Evolutionary conservation across 1,139 yeast species (phyloP).

Genomic region (Starmera stellimalicola): DNA sequence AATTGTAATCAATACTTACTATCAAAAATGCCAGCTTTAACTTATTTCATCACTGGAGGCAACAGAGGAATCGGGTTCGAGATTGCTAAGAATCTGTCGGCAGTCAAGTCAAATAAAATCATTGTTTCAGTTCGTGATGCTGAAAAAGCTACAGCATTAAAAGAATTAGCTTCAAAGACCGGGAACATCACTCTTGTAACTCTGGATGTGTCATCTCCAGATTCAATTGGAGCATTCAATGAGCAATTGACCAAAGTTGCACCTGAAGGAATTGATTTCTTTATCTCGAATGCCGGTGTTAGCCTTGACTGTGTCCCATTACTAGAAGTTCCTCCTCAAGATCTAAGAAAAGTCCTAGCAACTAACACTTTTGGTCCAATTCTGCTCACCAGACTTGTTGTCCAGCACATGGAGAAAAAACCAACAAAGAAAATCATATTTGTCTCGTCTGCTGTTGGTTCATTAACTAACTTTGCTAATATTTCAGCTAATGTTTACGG

Average conservation of each 20-base stretch:
- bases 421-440: conserved; percentile 15
- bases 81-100: conserved; percentile 3
- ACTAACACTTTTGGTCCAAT: conserved; percentile 21
- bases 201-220: conserved; percentile 14
- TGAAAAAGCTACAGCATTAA: conserved; percentile 8
- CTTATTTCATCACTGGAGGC: conserved; percentile 11
- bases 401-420: conserved; percentile 15
- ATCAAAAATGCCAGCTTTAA: background rate
- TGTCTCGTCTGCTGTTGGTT: conserved; percentile 20
- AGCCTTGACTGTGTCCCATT: conserved; percentile 14
- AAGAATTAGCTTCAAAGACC: conserved; percentile 1
- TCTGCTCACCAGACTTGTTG: conserved; percentile 14
- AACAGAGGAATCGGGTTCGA: conserved; percentile 11
- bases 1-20: background rate
- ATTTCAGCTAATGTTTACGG: conserved; percentile 22
- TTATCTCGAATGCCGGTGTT: conserved; percentile 43
- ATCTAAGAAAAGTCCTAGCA: conserved; percentile 1
- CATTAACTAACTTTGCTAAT: conserved; percentile 14
- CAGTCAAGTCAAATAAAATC: conserved; percentile 12
- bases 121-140: conserved; percentile 19
- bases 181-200: conserved; percentile 7
- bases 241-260: conserved; percentile 6
- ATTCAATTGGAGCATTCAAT: conserved; percentile 10
- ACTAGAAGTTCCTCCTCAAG: conserved; percentile 1
- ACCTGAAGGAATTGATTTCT: conserved; percentile 32